phyloP scores from a whole-genome alignment of 2,329 filamentous ascomycete genomes.

The Gaeumannomyces tritici region DNA sequence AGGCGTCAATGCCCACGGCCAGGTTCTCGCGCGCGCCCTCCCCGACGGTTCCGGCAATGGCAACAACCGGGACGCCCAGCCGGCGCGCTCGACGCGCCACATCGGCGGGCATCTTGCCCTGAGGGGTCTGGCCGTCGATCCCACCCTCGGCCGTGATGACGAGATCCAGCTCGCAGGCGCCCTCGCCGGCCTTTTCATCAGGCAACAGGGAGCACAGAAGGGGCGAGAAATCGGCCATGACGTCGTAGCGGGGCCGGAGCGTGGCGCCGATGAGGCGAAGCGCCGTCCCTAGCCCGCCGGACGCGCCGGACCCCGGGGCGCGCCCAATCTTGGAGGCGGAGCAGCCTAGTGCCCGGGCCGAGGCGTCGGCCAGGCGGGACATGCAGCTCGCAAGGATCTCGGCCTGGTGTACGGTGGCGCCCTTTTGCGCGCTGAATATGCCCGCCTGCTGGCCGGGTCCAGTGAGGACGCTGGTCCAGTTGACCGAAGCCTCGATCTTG shows the following conservation, averaged over 20 bases:
- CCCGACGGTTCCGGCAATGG: slow-evolving; percentile 26
- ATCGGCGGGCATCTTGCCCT: slow-evolving; percentile 43
- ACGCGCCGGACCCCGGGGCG: slow-evolving; percentile 37
- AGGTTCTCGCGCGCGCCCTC: slow-evolving; percentile 15
- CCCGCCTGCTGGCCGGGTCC: slow-evolving; percentile 36
- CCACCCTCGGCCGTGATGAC: slow-evolving; percentile 44
- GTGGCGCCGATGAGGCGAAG: slow-evolving; percentile 35
- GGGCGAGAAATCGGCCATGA: slow-evolving; percentile 33
- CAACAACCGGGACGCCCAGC: slow-evolving; percentile 32
- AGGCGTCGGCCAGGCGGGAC: slow-evolving; percentile 28
- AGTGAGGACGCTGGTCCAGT: slow-evolving; percentile 40
- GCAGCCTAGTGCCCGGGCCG: slow-evolving; percentile 17
- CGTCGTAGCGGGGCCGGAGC: slow-evolving; percentile 36
- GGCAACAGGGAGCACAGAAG: slow-evolving; percentile 32
- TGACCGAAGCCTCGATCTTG: slow-evolving; percentile 38
- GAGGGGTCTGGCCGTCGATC: slow-evolving; percentile 39
- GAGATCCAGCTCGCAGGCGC: slow-evolving; percentile 27
- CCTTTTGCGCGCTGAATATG: slow-evolving; percentile 42
- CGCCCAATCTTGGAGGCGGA: slow-evolving; percentile 21
- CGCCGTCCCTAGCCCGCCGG: slow-evolving; percentile 41
- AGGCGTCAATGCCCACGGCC: slow-evolving; percentile 22
- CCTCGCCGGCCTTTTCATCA: slow-evolving; percentile 25
- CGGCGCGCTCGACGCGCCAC: slow-evolving; percentile 36
- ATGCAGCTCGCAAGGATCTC: slow-evolving; percentile 30
- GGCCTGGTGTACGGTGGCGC: slow-evolving; percentile 31